These are phyloP conservation scores for Herpetospermum pedunculosum DNA, from an alignment of 306 rosid genomes.

Conservation along the genomic window DNA sequence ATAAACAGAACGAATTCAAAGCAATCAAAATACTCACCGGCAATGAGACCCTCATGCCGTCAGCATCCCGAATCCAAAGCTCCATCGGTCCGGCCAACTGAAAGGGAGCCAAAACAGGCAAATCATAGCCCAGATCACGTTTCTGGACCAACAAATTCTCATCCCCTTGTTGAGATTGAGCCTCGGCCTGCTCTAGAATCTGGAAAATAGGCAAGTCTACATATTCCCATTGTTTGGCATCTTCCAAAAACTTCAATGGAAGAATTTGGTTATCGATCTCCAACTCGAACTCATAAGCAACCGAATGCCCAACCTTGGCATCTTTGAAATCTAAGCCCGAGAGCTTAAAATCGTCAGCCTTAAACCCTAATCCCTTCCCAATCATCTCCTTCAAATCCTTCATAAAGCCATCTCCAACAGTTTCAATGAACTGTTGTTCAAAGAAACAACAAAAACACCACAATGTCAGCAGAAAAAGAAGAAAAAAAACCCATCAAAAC, in stretches of 20 bases:
- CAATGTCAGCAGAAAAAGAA: background rate
- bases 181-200: slow-evolving; percentile 26
- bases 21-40: slow-evolving; percentile 45
- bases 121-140: slow-evolving; percentile 13
- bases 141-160: slow-evolving; percentile 36
- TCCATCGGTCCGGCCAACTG: slow-evolving; percentile 97
- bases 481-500: background rate
- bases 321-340: slow-evolving; percentile 73
- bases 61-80: slow-evolving; percentile 88
- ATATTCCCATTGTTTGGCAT: slow-evolving; percentile 70
- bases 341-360: slow-evolving; percentile 46
- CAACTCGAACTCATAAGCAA: slow-evolving; percentile 69
- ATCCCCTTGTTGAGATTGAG: slow-evolving; percentile 4
- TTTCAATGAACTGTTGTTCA: background rate
- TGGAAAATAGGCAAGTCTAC: slow-evolving; percentile 77
- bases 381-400: slow-evolving; percentile 83
- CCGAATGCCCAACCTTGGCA: slow-evolving; percentile 73
- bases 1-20: background rate
- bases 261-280: slow-evolving; percentile 58
- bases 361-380: slow-evolving; percentile 65
- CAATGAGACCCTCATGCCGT: slow-evolving; percentile 64
- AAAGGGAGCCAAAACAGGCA: slow-evolving; percentile 83
- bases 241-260: slow-evolving; percentile 84
- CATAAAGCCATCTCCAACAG: background rate
- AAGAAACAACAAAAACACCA: background rate